Percentiles rank a stretch among this genome's conserved stretches.
Evolutionary conservation across 2,329 filamentous ascomycete species (phyloP).

Genomic region (Colletotrichum musicola): DNA sequence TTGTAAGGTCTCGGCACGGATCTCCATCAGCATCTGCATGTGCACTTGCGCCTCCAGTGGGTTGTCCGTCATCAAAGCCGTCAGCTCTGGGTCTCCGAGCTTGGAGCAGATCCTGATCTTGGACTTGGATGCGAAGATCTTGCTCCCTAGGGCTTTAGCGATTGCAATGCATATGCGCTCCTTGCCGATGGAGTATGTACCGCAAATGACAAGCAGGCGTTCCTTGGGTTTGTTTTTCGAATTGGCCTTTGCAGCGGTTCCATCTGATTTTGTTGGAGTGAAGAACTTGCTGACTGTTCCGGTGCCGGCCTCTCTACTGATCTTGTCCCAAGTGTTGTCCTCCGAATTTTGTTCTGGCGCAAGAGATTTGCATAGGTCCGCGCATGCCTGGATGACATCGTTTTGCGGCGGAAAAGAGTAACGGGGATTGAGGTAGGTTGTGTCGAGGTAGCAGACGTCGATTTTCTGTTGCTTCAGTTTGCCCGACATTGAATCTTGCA

Average conservation of each 20-base stretch:
- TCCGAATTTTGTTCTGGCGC: conserved; percentile 71
- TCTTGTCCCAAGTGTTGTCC: conserved; percentile 60
- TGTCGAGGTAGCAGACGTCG: conserved; percentile 96
- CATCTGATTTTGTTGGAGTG: conserved; percentile 49
- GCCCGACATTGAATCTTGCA: conserved; percentile 77
- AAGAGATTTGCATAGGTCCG: conserved; percentile 85
- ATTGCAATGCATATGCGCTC: conserved; percentile 96
- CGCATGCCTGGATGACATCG: conserved; percentile 88
- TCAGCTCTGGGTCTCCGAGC: conserved; percentile 86
- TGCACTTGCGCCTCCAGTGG: conserved; percentile 92
- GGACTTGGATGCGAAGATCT: conserved; percentile 86
- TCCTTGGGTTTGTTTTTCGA: conserved; percentile 51
- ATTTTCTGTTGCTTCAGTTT: conserved; percentile 85
- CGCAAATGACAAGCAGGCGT: conserved; percentile 89
- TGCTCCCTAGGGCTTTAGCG: conserved; percentile 84
- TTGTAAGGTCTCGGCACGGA: conserved; percentile 88
- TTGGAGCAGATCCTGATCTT: conserved; percentile 89
- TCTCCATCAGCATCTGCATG: conserved; percentile 97
- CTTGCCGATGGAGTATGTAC: conserved; percentile 98
- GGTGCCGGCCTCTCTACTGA: conserved; percentile 57
- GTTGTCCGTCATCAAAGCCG: conserved; percentile 80
- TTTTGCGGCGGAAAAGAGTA: conserved; percentile 94
- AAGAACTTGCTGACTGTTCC: conserved; percentile 67
- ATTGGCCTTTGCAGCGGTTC: conserved; percentile 46
- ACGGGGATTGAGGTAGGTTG: conserved; percentile 94